phyloP scores from a whole-genome alignment of 1,284 basidiomycete genomes.

The Marasmius tenuissimus region DNA sequence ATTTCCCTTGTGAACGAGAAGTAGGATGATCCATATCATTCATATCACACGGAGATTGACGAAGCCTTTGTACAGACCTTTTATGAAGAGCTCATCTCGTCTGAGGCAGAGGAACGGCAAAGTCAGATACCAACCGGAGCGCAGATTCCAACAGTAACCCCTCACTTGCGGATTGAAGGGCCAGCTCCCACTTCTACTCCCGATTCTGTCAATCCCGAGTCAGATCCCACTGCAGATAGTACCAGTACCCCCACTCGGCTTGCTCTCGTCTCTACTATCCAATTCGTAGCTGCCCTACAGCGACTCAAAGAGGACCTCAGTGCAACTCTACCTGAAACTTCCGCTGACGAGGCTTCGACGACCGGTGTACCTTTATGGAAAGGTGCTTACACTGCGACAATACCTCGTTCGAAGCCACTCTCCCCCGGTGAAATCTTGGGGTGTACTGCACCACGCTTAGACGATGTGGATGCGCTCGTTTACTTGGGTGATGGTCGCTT shows the following conservation, averaged over 20 bases:
- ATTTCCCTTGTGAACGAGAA: slow-evolving; percentile 81
- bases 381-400: slow-evolving; percentile 74
- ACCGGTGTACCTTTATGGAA: slow-evolving; percentile 41
- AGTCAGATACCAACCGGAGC: slow-evolving; percentile 53
- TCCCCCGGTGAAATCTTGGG: slow-evolving; percentile 97
- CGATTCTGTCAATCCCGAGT: not conserved
- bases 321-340: slow-evolving; percentile 26
- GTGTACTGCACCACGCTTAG: slow-evolving; percentile 89
- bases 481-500: slow-evolving; percentile 99
- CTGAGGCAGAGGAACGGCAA: slow-evolving; percentile 9
- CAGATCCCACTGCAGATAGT: not conserved
- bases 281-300: slow-evolving; percentile 91
- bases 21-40: slow-evolving; percentile 62
- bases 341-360: slow-evolving; percentile 12
- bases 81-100: slow-evolving; percentile 4
- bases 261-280: slow-evolving; percentile 92
- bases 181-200: slow-evolving; percentile 20
- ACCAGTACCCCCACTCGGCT: slow-evolving; percentile 60
- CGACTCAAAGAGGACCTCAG: slow-evolving; percentile 78
- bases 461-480: slow-evolving; percentile 82
- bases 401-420: slow-evolving; percentile 92
- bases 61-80: not conserved
- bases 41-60: slow-evolving; percentile 44
- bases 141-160: slow-evolving; percentile 40
- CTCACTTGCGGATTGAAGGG: slow-evolving; percentile 58